phyloP scores from a whole-genome alignment of 371 early-diverging fungal genomes.

The Basidiobolus meristosporus region DNA sequence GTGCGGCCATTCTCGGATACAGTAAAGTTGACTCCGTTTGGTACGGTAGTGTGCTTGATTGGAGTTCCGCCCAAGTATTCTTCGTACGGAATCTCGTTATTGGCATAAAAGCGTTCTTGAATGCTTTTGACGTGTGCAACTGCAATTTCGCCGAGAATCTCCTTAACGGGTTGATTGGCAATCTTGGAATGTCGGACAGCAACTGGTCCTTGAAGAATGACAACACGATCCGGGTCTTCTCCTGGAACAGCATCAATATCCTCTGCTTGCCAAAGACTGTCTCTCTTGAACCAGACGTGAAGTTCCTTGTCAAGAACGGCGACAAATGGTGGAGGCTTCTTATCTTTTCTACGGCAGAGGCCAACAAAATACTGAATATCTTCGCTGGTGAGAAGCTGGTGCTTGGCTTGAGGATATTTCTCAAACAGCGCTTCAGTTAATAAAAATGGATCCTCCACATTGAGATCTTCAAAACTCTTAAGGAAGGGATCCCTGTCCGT shows the following conservation, averaged over 20 bases:
- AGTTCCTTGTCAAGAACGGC: constrained; percentile 84
- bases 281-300: constrained; percentile 91
- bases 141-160: constrained; percentile 78
- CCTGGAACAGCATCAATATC: constrained; percentile 79
- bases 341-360: constrained; percentile 58
- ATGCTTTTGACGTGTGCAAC: constrained; percentile 57
- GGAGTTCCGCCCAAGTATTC: constrained; percentile 65
- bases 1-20: constrained; percentile 6
- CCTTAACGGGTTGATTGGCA: constrained; percentile 74
- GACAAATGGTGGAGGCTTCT: constrained; percentile 86
- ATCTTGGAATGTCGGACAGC: constrained; percentile 62
- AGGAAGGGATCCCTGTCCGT: no score
- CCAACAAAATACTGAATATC: constrained; percentile 80
- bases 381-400: constrained; percentile 68
- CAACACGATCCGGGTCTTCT: constrained; percentile 76
- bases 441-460: constrained; percentile 25
- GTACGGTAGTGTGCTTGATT: constrained; percentile 38
- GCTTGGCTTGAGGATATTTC: constrained; percentile 49
- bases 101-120: constrained; percentile 57
- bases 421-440: constrained; percentile 1
- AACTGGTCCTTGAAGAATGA: constrained; percentile 88
- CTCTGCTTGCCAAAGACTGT: constrained; percentile 91
- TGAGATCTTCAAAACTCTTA: no score
- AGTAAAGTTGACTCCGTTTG: constrained; percentile 55
- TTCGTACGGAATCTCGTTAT: constrained; percentile 47